Evolutionary conservation across 345 rosid genomes (phyloP).

Genomic region (Abelmoschus esculentus): DNA sequence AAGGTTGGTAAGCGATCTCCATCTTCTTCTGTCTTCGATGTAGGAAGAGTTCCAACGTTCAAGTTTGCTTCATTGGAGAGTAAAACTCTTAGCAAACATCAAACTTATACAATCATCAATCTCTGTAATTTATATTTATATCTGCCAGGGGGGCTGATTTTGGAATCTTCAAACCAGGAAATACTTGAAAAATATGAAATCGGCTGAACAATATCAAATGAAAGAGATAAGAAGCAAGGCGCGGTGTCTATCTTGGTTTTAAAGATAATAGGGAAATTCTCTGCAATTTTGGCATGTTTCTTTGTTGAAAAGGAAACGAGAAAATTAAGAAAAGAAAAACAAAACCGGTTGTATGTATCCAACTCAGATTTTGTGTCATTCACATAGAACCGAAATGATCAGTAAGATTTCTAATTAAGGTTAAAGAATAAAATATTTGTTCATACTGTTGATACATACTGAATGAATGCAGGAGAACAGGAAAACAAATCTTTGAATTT

Average conservation of each 20-base stretch:
- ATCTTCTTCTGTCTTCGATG: slow-evolving; percentile 21
- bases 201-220: slow-evolving; percentile 6
- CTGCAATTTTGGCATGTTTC: background rate
- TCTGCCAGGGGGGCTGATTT: background rate
- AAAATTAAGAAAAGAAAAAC: background rate
- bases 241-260: slow-evolving; percentile 12
- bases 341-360: slow-evolving; percentile 1
- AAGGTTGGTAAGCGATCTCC: slow-evolving; percentile 65
- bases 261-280: background rate
- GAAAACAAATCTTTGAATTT: background rate
- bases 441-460: background rate
- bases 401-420: background rate
- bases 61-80: background rate
- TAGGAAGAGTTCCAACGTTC: background rate
- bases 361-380: background rate
- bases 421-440: background rate
- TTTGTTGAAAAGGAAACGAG: background rate
- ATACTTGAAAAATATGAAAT: background rate
- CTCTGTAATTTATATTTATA: background rate
- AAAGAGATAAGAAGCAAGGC: slow-evolving; percentile 18
- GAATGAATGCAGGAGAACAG: background rate
- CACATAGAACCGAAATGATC: background rate
- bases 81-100: background rate
- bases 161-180: background rate
- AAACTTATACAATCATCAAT: background rate